Base-by-base conservation (phyloP, 106 monocot genomes). In the Apostasia ramifera region DNA sequence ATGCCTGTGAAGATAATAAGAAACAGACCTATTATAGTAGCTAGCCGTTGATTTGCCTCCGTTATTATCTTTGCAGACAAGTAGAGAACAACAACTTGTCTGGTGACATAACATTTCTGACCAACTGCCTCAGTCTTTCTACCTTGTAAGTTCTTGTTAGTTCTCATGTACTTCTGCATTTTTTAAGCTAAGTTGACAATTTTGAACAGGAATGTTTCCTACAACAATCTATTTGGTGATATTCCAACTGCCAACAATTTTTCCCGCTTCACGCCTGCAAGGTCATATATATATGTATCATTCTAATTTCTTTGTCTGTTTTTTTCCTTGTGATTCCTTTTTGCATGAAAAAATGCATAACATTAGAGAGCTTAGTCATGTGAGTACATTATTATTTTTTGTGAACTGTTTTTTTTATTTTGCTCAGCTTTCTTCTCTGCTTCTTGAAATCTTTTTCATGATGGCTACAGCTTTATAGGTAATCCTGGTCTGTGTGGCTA, bases 401-500 rank as follows among this genome's bases (percentile, higher is more conserved):
- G 26, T 26, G 26, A 26, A 26, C 26, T 26, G 26, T 26, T 26
- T 26, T 26, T 26, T 26, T 26, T 26, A 26, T 26, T 26, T 26
- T 26, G 26, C 26, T 26, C 26, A 26, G 26, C 26, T 26, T 26
- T 26, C 26, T 26, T 26, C 26, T 26, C 26, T 26, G 26, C 12
- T 7, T 53, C 41, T 40, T 70, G 14, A 57, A 44, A 26, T 7
- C 4, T 63, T 3, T 60, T 38, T 70, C 9, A 26, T 44, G 0
- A 37, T 50, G 62, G 44, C 9, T 81, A 42, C 76, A 97, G 95
- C 66, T 97, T 97, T 59, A 58, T 87, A 43, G 95, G 95, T 66
- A 97, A 97, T 51, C 95, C 95, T 66, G 76, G 81, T 67, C 84
- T 97, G 55, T 97, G 95, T 79, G 92, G 89, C 26, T 86, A 82